Evolutionary conservation across 2,329 filamentous ascomycete species (phyloP).

Genomic region (Fusarium hostae): DNA sequence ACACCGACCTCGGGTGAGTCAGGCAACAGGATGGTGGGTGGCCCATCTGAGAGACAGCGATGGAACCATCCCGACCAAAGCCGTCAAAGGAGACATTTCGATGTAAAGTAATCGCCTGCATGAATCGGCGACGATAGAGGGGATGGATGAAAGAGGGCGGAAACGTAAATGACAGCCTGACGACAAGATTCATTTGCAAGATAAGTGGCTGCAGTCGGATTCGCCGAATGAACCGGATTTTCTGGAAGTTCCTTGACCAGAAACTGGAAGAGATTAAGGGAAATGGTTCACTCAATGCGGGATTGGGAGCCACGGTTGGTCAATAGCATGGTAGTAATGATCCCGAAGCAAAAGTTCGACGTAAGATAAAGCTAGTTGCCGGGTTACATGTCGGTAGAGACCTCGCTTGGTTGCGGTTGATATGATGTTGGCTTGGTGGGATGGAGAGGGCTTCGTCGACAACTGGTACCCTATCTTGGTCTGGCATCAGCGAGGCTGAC

Average conservation of each 20-base stretch:
- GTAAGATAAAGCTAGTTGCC: not conserved
- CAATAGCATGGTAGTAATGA: not conserved
- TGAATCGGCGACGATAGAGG: not conserved
- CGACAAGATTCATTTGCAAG: not conserved
- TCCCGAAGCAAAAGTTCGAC: not conserved
- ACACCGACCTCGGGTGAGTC: constrained; percentile 6
- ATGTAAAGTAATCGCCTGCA: not conserved
- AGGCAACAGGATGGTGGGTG: not conserved
- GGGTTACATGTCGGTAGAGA: not conserved
- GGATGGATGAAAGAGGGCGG: not conserved
- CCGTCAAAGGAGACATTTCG: not conserved
- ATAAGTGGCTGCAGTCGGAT: too few species aligned
- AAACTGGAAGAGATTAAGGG: not conserved
- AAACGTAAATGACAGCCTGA: constrained; percentile 3
- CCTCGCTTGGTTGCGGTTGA: not conserved
- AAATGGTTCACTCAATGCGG: not conserved
- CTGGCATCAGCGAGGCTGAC: not conserved
- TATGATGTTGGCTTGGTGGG: not conserved
- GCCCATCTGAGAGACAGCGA: constrained; percentile 17
- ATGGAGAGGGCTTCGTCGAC: not conserved
- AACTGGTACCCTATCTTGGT: not conserved
- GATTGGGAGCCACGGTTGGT: not conserved
- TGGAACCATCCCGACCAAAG: not conserved
- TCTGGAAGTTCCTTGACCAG: constrained; percentile 17
- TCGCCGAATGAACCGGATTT: not conserved